These are phyloP conservation scores for Daldinia sp. DNA, from an alignment of 2,329 filamentous ascomycete species.

Conservation along the genomic window DNA sequence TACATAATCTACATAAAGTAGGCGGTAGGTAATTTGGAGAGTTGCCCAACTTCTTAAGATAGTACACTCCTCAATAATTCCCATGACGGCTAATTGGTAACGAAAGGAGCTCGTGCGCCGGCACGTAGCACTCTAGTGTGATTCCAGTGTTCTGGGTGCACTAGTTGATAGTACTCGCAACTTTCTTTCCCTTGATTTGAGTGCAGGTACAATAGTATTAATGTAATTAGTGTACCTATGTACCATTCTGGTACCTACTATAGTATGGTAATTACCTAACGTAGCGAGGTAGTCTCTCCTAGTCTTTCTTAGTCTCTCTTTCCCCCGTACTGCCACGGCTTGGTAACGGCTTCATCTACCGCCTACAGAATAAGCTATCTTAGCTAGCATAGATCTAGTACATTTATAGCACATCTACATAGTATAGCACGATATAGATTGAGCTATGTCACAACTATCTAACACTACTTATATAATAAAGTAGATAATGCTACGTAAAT, in stretches of 20 bases:
- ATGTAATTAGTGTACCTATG: background rate
- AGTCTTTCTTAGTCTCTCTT: background rate
- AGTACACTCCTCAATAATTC: slow-evolving; percentile 28
- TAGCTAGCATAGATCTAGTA: background rate
- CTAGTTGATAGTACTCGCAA: slow-evolving; percentile 25
- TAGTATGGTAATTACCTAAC: too few relatives aligned
- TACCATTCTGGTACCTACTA: too few relatives aligned
- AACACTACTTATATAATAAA: background rate
- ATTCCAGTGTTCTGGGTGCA: slow-evolving; percentile 45
- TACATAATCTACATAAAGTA: slow-evolving; percentile 21
- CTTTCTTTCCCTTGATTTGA: background rate
- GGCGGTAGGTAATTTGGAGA: slow-evolving; percentile 6
- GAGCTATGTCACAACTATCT: background rate
- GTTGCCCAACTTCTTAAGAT: slow-evolving; percentile 34
- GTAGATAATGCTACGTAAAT: background rate
- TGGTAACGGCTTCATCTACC: slow-evolving; percentile 30
- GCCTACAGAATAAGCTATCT: slow-evolving; percentile 18
- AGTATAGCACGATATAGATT: background rate
- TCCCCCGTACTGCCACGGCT: slow-evolving; percentile 10
- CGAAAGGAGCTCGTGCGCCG: slow-evolving; percentile 41
- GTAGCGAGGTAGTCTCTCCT: slow-evolving; percentile 2
- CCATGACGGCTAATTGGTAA: slow-evolving; percentile 42
- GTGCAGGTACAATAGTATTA: background rate
- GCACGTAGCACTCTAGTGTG: slow-evolving; percentile 42
- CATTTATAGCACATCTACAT: too few relatives aligned